Conservation (phyloP, 1,284 basidiomycete species). For the Ganoderma sinense region DNA sequence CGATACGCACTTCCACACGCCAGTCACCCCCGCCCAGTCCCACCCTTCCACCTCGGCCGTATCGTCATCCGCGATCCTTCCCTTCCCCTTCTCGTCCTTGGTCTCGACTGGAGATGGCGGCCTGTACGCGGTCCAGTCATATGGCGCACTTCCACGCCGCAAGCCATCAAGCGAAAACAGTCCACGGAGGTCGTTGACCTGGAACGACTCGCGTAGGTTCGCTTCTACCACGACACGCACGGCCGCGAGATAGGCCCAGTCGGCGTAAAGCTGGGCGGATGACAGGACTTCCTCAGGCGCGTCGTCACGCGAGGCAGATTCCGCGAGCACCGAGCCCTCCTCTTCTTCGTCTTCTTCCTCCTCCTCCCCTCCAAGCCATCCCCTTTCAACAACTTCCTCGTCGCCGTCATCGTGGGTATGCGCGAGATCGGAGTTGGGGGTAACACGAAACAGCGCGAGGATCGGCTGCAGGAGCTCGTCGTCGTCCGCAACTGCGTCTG, state of each 20-base stretch:
- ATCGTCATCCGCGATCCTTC: slow-evolving; percentile 21
- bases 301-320: neutral
- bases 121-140: slow-evolving; percentile 21
- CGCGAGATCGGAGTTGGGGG: neutral
- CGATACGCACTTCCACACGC: slow-evolving; percentile 54
- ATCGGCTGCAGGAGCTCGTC: slow-evolving; percentile 26
- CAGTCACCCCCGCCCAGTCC: slow-evolving; percentile 68
- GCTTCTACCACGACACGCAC: slow-evolving; percentile 36
- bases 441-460: slow-evolving; percentile 21
- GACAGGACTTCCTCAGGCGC: slow-evolving; percentile 19
- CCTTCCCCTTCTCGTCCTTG: slow-evolving; percentile 7
- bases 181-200: slow-evolving; percentile 38
- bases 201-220: slow-evolving; percentile 30
- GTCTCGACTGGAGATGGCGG: neutral
- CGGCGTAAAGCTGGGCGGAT: slow-evolving; percentile 29
- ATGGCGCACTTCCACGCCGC: slow-evolving; percentile 53
- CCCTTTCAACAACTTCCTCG: neutral
- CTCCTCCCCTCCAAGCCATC: slow-evolving; percentile 1
- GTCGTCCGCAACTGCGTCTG: slow-evolving; percentile 8
- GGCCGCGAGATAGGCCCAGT: slow-evolving; percentile 40
- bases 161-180: slow-evolving; percentile 50
- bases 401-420: slow-evolving; percentile 3
- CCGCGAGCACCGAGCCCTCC: neutral
- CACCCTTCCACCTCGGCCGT: slow-evolving; percentile 46
- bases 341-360: neutral